A percentile compares a stretch with the other conserved stretches of the same genome.
These are phyloP conservation scores for Aphanocladium album DNA, from an alignment of 2,329 filamentous ascomycete genomes.

Conservation along the genomic window DNA sequence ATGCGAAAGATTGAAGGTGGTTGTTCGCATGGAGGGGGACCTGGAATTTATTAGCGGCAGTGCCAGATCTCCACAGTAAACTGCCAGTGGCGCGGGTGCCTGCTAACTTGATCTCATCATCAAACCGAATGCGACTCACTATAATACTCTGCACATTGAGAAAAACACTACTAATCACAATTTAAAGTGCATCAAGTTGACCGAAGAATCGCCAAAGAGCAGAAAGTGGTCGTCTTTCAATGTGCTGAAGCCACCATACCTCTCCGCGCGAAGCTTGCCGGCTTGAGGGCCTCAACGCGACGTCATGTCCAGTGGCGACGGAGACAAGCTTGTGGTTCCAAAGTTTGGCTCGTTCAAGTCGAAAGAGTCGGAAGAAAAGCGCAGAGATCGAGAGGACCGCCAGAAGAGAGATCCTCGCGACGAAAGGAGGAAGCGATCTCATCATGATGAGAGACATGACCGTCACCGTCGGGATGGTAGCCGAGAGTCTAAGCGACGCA, in stretches of 20 bases:
- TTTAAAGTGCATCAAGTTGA: background rate
- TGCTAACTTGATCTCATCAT: background rate
- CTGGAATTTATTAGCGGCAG: background rate
- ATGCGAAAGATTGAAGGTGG: background rate
- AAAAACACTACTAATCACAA: too few species aligned
- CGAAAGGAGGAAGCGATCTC: constrained; percentile 8
- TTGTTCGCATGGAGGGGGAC: background rate
- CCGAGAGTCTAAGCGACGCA: constrained; percentile 18
- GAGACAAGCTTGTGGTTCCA: constrained; percentile 42
- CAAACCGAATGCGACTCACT: background rate
- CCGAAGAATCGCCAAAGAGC: too few species aligned
- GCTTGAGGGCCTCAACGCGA: background rate
- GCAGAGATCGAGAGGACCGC: constrained; percentile 31
- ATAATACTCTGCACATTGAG: background rate
- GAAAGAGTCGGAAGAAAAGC: constrained; percentile 17
- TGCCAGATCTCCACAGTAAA: constrained; percentile 1
- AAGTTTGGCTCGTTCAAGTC: constrained; percentile 71
- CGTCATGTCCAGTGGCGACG: constrained; percentile 25
- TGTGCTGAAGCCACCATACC: background rate
- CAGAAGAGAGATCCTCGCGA: constrained; percentile 13
- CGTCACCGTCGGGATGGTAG: constrained; percentile 14
- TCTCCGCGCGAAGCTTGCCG: background rate
- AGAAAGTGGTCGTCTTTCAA: background rate
- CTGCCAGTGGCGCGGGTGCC: background rate
- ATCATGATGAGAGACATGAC: constrained; percentile 14